Evolutionary conservation across 768 basidiomycete species (phyloP), one percentile per base, ranked within the genome.

Genomic region (Udeniomyces megalosporus): DNA sequence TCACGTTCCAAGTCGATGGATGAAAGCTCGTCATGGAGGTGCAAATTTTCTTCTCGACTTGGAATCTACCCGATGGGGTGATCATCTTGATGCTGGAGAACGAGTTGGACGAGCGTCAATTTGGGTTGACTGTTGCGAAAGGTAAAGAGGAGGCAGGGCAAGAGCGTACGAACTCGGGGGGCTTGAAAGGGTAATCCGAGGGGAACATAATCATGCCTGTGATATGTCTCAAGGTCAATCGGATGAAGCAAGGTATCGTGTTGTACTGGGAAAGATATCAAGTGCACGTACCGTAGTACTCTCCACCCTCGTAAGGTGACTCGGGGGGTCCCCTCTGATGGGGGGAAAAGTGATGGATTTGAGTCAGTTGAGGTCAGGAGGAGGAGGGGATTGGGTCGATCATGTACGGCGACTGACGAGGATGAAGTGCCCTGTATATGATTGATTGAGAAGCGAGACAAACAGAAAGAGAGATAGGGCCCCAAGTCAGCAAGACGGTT

Each of bases 21-120:
- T 64, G 63, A 31, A 53, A 75, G 28, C 70, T 71, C 10, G 74
- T 74, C 90, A 97, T 95, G 26, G 89, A 93, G 76, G 95, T 93
- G 72, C 92, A 96, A 60, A 97, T 95, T 79, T 91, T 95, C 50
- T 82, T 84, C 78, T 89, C 87, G 24, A 87, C 86, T 67, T 86
- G 82, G 75, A 92, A 92, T 63, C 89, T 82, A 22, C 89, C 89
- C 5, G 86, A 88, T 0, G 89, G 89, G 15, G 89, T 76, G 63
- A 74, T 72, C 66, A 89, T 87, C 81, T 93, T 93, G 76, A 97
- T 91, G 59, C 91, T 91, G 57, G 91, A 92, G 0, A 91, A 91
- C 73, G 90, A 93, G 78, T 95, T 95, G 15, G 60, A 58, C 1
- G 88, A 67, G 68, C 29, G 14, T 17, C 3, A 29, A 34, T 17